These are phyloP conservation scores for Fusarium beomiforme DNA, from an alignment of 2,329 filamentous ascomycete genomes.

Conservation along the genomic window DNA sequence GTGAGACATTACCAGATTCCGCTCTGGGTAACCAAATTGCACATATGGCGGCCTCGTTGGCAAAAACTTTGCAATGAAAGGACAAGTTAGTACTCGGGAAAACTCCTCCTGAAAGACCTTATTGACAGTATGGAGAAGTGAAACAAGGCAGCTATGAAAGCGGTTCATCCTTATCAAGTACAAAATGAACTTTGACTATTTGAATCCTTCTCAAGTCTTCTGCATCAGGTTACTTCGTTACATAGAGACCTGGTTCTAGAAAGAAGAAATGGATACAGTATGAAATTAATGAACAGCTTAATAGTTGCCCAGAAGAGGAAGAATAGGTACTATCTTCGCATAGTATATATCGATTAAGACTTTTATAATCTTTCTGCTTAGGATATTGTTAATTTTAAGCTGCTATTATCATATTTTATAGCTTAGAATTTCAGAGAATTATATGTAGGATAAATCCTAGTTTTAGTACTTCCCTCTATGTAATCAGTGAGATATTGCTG, in stretches of 20 bases:
- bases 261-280: too few species aligned
- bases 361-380: too few species aligned
- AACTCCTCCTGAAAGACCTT: not conserved
- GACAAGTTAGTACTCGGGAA: not conserved
- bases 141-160: not conserved
- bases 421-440: not conserved
- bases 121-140: not conserved
- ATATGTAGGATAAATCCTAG: rapidly evolving
- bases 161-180: too few species aligned
- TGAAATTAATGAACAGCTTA: too few species aligned
- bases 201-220: too few species aligned
- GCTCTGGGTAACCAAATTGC: not conserved
- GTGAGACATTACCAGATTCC: not conserved
- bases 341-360: too few species aligned
- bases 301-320: too few species aligned
- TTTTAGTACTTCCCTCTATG: rapidly evolving
- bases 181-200: too few species aligned
- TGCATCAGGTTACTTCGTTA: too few species aligned
- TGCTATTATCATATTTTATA: too few species aligned
- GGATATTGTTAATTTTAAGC: not conserved
- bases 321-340: too few species aligned
- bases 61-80: not conserved
- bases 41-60: not conserved
- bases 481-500: not conserved
- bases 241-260: too few species aligned